These are phyloP conservation scores for Wickerhamiella bombiphila DNA, from an alignment of 805 yeast species.

Conservation along the genomic window DNA sequence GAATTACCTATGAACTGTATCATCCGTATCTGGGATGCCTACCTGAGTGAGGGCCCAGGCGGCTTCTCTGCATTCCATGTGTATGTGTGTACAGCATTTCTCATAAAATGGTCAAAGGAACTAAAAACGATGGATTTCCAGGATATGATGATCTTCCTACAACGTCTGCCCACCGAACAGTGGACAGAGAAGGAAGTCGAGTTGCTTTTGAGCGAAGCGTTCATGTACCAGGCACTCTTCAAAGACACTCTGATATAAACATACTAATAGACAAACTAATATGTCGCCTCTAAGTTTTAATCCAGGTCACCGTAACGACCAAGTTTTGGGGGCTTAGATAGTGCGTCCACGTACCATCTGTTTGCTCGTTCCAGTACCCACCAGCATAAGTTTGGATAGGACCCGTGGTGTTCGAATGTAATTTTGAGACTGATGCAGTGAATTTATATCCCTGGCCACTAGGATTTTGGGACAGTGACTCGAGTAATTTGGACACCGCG, in stretches of 20 bases:
- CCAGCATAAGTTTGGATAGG: slow-evolving; percentile 14
- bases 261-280: background rate
- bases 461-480: slow-evolving; percentile 6
- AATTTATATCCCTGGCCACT: slow-evolving; percentile 15
- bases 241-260: slow-evolving; percentile 56
- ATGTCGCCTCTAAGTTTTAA: slow-evolving; percentile 4
- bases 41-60: slow-evolving; percentile 38
- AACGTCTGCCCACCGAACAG: slow-evolving; percentile 68
- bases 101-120: slow-evolving; percentile 72
- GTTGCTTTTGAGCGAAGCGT: slow-evolving; percentile 85
- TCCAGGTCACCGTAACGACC: slow-evolving; percentile 14
- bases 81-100: slow-evolving; percentile 93
- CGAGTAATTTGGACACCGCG: slow-evolving; percentile 7
- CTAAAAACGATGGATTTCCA: slow-evolving; percentile 82
- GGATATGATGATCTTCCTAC: slow-evolving; percentile 81
- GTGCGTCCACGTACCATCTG: slow-evolving; percentile 17
- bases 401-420: slow-evolving; percentile 10
- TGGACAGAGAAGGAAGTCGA: slow-evolving; percentile 90
- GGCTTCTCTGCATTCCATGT: slow-evolving; percentile 90
- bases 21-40: slow-evolving; percentile 96
- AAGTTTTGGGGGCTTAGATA: slow-evolving; percentile 5
- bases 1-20: slow-evolving; percentile 67
- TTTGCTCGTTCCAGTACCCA: slow-evolving; percentile 18
- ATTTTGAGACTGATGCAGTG: slow-evolving; percentile 10
- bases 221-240: slow-evolving; percentile 87